These are phyloP conservation scores for Hibiscus tridactylites DNA, from an alignment of 345 rosid species.

Conservation along the genomic window DNA sequence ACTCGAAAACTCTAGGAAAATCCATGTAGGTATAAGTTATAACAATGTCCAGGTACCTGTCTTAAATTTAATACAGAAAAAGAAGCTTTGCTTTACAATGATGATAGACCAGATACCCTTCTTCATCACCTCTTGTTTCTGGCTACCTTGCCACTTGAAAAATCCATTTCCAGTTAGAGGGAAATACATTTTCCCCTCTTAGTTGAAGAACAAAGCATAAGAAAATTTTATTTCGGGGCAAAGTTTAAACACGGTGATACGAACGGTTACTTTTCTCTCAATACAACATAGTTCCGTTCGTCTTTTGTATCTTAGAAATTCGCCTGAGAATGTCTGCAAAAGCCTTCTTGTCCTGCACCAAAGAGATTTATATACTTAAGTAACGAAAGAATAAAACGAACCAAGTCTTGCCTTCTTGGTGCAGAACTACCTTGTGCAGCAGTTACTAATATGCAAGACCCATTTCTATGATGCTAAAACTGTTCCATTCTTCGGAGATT, in stretches of 20 bases:
- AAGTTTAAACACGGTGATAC: neutral
- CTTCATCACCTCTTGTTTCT: neutral
- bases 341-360: slow-evolving; percentile 71
- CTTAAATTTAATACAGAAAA: neutral
- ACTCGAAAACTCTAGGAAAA: neutral
- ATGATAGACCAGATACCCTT: neutral
- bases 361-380: neutral
- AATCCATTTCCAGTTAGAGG: neutral
- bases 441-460: neutral
- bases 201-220: neutral
- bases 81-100: neutral
- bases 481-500: neutral
- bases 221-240: neutral
- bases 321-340: slow-evolving; percentile 71
- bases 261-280: slow-evolving; percentile 48
- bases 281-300: slow-evolving; percentile 56
- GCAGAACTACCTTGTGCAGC: no score
- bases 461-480: neutral
- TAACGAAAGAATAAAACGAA: no score
- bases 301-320: slow-evolving; percentile 89
- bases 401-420: neutral
- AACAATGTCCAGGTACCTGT: neutral
- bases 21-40: neutral
- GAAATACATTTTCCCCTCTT: neutral
- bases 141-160: neutral